Evolutionary conservation across 2,329 filamentous ascomycete species (phyloP).

Genomic region (Penicillium sp.): DNA sequence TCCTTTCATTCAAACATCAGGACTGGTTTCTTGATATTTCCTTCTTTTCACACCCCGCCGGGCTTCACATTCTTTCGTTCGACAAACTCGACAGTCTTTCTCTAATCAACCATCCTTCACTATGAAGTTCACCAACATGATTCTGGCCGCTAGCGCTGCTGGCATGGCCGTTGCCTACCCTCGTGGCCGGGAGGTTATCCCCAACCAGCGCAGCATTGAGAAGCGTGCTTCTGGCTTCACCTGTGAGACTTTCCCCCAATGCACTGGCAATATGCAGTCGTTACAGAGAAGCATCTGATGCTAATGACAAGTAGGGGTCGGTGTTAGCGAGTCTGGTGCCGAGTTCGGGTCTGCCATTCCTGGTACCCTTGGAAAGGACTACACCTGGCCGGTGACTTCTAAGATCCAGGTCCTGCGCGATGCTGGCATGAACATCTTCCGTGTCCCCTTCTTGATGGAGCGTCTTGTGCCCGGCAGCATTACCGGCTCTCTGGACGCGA

Average conservation of each 20-base stretch:
- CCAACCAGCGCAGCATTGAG: conserved; percentile 22
- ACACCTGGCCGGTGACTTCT: conserved; percentile 25
- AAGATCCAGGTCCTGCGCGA: conserved; percentile 26
- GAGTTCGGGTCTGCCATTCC: conserved; percentile 20
- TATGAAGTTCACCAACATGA: conserved; percentile 34
- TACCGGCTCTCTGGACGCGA: conserved; percentile 23
- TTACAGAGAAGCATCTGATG: background rate
- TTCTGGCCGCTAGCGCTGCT: conserved; percentile 34
- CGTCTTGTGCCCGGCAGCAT: conserved; percentile 24
- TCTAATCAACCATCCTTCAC: conserved; percentile 18
- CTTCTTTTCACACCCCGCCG: conserved; percentile 16
- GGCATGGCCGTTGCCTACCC: conserved; percentile 30
- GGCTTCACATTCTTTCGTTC: conserved; percentile 16
- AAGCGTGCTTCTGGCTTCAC: conserved; percentile 34
- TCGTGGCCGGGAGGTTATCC: conserved; percentile 14
- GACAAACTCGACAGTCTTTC: conserved; percentile 30
- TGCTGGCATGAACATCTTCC: conserved; percentile 31
- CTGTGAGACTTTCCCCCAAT: conserved; percentile 13
- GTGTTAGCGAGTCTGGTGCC: conserved; percentile 23
- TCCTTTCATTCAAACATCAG: conserved; percentile 23
- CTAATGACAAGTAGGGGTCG: conserved; percentile 13
- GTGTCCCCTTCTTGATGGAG: conserved; percentile 32
- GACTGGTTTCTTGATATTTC: conserved; percentile 27
- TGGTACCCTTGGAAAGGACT: conserved; percentile 22
- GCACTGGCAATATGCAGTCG: background rate